Conservation (phyloP, 106 monocot genomes). For the Phalaenopsis equestris region DNA sequence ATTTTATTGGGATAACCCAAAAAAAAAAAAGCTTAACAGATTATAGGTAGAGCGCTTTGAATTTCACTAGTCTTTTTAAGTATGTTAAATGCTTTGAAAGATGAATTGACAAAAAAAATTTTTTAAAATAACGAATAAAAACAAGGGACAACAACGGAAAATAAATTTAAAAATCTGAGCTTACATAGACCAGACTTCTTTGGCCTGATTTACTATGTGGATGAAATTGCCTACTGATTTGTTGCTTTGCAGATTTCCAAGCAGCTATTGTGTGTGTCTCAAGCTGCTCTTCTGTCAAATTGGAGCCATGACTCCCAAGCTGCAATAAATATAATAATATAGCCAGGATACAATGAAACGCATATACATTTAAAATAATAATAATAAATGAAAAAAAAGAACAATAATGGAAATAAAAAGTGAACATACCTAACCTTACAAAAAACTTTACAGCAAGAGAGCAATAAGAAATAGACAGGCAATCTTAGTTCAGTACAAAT, state of each 20-base stretch:
- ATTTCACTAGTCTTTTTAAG: background rate
- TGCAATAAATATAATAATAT: conserved; percentile 21
- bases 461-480: no score
- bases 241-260: conserved; percentile 71
- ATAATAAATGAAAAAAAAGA: no score
- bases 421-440: no score
- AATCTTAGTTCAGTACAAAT: no score
- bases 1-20: background rate
- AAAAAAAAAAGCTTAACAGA: background rate
- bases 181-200: conserved; percentile 44
- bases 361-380: background rate
- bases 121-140: background rate
- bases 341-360: background rate
- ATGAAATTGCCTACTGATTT: conserved; percentile 36
- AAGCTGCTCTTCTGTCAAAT: conserved; percentile 78
- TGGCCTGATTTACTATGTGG: conserved; percentile 32
- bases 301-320: conserved; percentile 80
- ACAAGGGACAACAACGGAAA: background rate
- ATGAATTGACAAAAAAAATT: background rate
- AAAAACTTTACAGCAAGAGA: no score
- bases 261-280: conserved; percentile 91
- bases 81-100: background rate
- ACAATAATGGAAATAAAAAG: no score
- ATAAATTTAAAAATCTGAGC: background rate
- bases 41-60: background rate